These are phyloP conservation scores for Lolium multiflorum DNA, from an alignment of 176 grass and related monocot species.

Conservation along the genomic window DNA sequence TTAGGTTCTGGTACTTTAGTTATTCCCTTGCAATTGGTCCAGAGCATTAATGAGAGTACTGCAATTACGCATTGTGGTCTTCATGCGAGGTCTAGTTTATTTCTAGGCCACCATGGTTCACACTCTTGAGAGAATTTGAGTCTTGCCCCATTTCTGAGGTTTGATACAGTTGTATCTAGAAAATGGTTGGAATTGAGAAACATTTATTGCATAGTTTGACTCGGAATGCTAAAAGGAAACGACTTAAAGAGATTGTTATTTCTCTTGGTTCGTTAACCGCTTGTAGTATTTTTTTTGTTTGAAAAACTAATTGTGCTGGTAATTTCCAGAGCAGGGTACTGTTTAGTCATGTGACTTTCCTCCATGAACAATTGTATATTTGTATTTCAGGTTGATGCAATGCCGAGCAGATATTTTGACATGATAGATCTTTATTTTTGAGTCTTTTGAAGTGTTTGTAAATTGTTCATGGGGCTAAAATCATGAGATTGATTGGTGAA, in stretches of 20 bases:
- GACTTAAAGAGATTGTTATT: too few relatives aligned
- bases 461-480: constrained; percentile 6
- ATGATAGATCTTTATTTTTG: not conserved
- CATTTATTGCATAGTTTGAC: too few relatives aligned
- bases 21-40: not conserved
- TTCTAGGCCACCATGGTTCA: not conserved
- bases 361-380: too few relatives aligned
- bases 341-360: not conserved
- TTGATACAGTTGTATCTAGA: too few relatives aligned
- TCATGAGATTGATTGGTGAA: not conserved
- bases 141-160: not conserved
- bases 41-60: not conserved
- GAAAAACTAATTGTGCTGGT: too few relatives aligned
- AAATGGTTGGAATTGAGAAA: too few relatives aligned
- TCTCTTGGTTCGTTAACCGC: too few relatives aligned
- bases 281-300: too few relatives aligned
- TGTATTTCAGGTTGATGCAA: not conserved
- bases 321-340: too few relatives aligned
- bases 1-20: not conserved
- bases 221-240: too few relatives aligned
- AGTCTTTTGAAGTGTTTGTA: too few relatives aligned
- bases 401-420: not conserved
- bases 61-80: not conserved
- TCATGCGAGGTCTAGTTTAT: not conserved
- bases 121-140: not conserved